Evolutionary conservation across 768 basidiomycete species (phyloP), one percentile per base, ranked within the genome.

Genomic region (Kwoniella heveanensis): DNA sequence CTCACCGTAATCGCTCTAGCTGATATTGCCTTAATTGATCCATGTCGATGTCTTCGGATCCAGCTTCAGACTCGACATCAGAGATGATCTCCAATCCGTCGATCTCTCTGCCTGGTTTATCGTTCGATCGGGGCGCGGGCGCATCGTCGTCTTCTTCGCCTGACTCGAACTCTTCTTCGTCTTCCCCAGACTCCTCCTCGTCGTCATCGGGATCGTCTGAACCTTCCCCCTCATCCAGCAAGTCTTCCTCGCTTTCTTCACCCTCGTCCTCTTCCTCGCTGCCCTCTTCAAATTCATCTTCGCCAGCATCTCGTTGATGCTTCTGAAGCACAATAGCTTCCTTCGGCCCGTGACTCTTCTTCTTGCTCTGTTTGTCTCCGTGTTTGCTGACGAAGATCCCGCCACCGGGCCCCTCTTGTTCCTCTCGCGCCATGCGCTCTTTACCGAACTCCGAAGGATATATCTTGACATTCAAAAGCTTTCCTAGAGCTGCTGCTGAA

Each of bases 381-480:
- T 64, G 36, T 54, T 66, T 65, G 22, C 56, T 62, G 7, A 69
- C 36, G 79, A 97, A 97, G 12, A 96, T 83, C 53, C 92, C 90
- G 0, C 83, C 74, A 0, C 93, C 94, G 0, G 95, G 96, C 0
- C 96, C 96, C 77, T 95, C 90, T 65, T 82, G 85, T 72, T 96
- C 93, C 79, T 98, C 96, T 49, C 84, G 84, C 46, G 85, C 87
- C 85, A 98, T 85, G 44, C 92, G 84, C 77, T 87, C 86, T 77
- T 89, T 90, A 13, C 95, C 95, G 79, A 97, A 98, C 71, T 92
- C 86, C 70, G 90, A 92, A n/a, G 91, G 91, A 75, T 93, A 97
- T 19, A 98, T 85, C 39, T 87, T 85, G 1, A 98, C 90, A 65
- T 84, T 88, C 32, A 89, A 77, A 12, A 98, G 84, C 57, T 83